Base-by-base conservation (phyloP, 768 basidiomycete species). In the Leccinum subtestaceum region DNA sequence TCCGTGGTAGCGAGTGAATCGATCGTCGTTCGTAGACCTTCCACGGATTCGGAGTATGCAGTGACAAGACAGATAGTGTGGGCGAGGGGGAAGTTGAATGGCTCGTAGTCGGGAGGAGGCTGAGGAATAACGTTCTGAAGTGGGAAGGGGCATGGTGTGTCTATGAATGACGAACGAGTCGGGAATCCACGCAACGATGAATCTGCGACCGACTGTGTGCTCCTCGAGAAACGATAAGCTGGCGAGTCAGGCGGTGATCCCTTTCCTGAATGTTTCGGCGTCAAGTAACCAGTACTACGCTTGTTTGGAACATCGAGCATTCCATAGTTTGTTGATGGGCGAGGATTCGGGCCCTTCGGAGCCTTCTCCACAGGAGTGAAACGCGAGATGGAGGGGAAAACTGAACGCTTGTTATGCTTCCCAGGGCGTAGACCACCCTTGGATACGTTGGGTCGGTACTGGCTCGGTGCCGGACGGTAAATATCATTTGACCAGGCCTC, bases 1-100 rank as follows among this genome's bases (percentile, higher is more conserved):
- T 98, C 96, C 31, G 96, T 98, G 4, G 97, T 98, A 7, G 95
- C 94, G 45, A 99, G 83, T 2, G 97, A 98, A 74, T 99, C 97
- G n/a, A 99, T 80, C 0, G 97, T 99, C 17, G 97, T 99, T 40
- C 96, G 85, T 2, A 99, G 79, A 77, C 97, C 97, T 72, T 97
- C 95, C 21, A 95, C 81, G 4, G 93, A 95, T 74, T 99, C 97
- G 0, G 96, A 97, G 73, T 99, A 99, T 1, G 97, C 97, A 1
- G 97, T 99, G 61, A 99, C 97, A 49, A 98, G 86, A 68, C 93
- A 93, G 65, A 98, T 95, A 5, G 92, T 88, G 74, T 98, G 93
- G 1, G 85, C 89, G 51, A 98, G 85, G 0, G 94, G 95, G 80
- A 91, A 99, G 67, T 93, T 91, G 82, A 96, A 98, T 0, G 97